These are phyloP conservation scores for Ustilago hordei DNA, from an alignment of 1,284 basidiomycete genomes.

Conservation along the genomic window DNA sequence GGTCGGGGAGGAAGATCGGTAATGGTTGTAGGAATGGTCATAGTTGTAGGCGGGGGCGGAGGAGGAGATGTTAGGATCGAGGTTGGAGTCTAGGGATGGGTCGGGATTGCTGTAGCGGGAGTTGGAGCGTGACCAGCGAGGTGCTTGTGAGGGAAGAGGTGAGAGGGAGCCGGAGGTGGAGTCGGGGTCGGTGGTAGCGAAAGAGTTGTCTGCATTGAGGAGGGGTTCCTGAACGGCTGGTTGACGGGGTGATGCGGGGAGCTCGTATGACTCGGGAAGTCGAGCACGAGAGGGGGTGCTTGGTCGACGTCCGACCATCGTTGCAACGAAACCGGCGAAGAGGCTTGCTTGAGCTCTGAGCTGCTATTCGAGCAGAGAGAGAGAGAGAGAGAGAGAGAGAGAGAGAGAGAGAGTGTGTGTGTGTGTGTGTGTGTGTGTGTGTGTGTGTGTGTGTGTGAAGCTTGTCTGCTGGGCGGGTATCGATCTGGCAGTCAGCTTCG, in stretches of 20 bases:
- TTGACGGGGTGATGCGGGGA: constrained; percentile 25
- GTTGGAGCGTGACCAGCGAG: constrained; percentile 21
- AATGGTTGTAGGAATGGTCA: constrained; percentile 3
- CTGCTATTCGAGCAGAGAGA: neutral
- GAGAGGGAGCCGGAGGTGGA: constrained; percentile 29
- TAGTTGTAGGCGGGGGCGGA: constrained; percentile 19
- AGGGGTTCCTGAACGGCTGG: constrained; percentile 27
- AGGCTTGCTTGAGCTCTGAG: neutral
- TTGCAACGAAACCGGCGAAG: neutral
- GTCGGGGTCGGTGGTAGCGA: constrained; percentile 22
- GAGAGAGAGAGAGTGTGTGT: too few species aligned
- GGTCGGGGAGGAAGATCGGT: constrained; percentile 3
- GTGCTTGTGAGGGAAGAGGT: constrained; percentile 15
- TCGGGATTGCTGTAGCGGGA: constrained; percentile 22
- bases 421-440: too few species aligned
- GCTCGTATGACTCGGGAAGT: constrained; percentile 22
- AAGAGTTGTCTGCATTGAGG: constrained; percentile 22
- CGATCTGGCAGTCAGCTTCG: neutral
- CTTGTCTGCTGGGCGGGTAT: neutral
- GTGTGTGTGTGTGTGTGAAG: neutral
- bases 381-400: too few species aligned
- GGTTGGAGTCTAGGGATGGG: constrained; percentile 5
- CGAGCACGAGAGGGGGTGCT: neutral
- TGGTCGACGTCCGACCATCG: constrained; percentile 22
- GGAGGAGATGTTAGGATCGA: constrained; percentile 2